A percentile compares a stretch with the other conserved stretches of the same genome.
Evolutionary conservation across 352 stramenopile genomes (phyloP).

Genomic region (Labyrinthula sp.): DNA sequence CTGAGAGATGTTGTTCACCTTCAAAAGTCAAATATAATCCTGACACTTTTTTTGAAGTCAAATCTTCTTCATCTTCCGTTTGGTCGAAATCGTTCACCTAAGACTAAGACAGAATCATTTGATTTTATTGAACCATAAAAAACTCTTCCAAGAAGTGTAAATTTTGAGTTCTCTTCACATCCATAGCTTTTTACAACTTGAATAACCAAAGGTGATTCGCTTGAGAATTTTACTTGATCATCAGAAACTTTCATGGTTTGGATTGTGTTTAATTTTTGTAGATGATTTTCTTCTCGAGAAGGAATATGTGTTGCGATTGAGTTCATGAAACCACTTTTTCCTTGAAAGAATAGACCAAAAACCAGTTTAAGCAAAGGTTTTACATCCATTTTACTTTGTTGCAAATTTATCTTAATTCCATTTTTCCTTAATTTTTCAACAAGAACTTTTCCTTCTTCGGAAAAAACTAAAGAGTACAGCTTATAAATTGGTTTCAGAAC

Average conservation of each 20-base stretch:
- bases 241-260: too few species aligned
- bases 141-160: slow-evolving; percentile 79
- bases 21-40: slow-evolving; percentile 69
- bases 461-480: slow-evolving; percentile 82
- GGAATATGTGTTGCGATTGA: slow-evolving; percentile 48
- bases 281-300: too few species aligned
- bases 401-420: slow-evolving; percentile 65
- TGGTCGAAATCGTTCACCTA: slow-evolving; percentile 75
- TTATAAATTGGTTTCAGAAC: slow-evolving; percentile 93
- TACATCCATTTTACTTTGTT: slow-evolving; percentile 76
- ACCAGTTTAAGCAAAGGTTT: slow-evolving; percentile 77
- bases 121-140: slow-evolving; percentile 76
- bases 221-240: too few species aligned
- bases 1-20: slow-evolving; percentile 69
- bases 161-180: too few species aligned
- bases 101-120: slow-evolving; percentile 46
- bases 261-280: too few species aligned
- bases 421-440: slow-evolving; percentile 59
- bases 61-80: slow-evolving; percentile 85
- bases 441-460: slow-evolving; percentile 67
- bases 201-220: too few species aligned
- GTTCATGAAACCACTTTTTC: slow-evolving; percentile 37
- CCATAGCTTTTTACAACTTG: too few species aligned
- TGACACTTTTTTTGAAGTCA: slow-evolving; percentile 66
- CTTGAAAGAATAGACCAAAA: slow-evolving; percentile 54